phyloP scores from a whole-genome alignment of 2,329 filamentous ascomycete species.

The Pseudogymnoascus sp. region DNA sequence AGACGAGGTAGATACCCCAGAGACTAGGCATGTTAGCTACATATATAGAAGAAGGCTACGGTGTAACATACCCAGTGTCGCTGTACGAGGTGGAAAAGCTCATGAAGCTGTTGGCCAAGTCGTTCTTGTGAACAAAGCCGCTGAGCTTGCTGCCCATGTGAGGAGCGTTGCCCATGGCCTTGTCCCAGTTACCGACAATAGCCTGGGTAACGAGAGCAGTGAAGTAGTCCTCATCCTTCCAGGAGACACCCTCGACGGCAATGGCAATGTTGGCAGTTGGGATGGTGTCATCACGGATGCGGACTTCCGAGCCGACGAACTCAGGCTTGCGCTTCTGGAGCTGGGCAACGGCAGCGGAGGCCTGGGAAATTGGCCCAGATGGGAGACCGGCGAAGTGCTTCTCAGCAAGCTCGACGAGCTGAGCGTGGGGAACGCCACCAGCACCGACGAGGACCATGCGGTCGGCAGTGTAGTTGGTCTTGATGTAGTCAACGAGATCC shows the following conservation, averaged over 20 bases:
- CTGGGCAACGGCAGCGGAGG: slow-evolving; percentile 63
- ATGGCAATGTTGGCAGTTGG: slow-evolving; percentile 96
- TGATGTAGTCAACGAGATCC: slow-evolving; percentile 93
- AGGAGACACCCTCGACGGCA: slow-evolving; percentile 98
- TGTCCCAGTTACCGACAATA: slow-evolving; percentile 99
- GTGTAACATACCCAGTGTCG: slow-evolving; percentile 79
- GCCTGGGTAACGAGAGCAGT: slow-evolving; percentile 95
- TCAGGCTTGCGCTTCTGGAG: slow-evolving; percentile 76
- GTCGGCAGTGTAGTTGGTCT: slow-evolving; percentile 98
- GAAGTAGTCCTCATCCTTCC: slow-evolving; percentile 99
- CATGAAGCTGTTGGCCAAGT: slow-evolving; percentile 99
- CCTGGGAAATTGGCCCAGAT: slow-evolving; percentile 65
- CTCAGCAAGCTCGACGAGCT: slow-evolving; percentile 93
- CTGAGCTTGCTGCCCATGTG: slow-evolving; percentile 98
- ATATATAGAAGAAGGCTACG: not conserved
- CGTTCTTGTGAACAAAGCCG: slow-evolving; percentile 86
- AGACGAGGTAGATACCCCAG: slow-evolving; percentile 98
- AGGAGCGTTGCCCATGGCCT: slow-evolving; percentile 93
- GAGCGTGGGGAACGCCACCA: slow-evolving; percentile 86
- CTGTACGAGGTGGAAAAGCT: slow-evolving; percentile 99
- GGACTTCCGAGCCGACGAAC: slow-evolving; percentile 93
- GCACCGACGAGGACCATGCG: slow-evolving; percentile 98
- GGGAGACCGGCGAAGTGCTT: slow-evolving; percentile 86
- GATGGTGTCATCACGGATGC: slow-evolving; percentile 93
- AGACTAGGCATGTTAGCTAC: slow-evolving; percentile 57